Percentiles rank a stretch among this genome's conserved stretches.
Evolutionary conservation across 345 rosid genomes (phyloP).

Genomic region (Gossypium raimondii): DNA sequence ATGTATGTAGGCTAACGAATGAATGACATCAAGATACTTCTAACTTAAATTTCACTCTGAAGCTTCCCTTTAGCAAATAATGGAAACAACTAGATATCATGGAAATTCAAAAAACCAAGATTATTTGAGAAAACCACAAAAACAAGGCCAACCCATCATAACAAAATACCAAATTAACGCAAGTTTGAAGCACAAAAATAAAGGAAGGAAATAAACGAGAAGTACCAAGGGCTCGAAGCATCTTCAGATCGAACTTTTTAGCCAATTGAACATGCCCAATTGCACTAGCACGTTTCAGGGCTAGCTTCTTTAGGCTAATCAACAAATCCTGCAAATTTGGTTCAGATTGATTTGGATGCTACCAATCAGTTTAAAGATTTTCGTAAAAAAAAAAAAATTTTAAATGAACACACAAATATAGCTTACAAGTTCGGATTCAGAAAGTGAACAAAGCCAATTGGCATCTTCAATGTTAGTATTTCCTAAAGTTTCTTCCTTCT

Average conservation of each 20-base stretch:
- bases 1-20: not conserved
- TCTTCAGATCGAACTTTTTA: conserved; percentile 51
- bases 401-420: not conserved
- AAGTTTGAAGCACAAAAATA: not conserved
- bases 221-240: conserved; percentile 66
- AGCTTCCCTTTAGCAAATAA: not conserved
- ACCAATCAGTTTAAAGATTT: not conserved
- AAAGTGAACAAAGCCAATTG: conserved; percentile 62
- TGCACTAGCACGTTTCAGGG: conserved; percentile 44
- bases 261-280: conserved; percentile 53
- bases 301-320: conserved; percentile 58
- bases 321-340: conserved; percentile 54
- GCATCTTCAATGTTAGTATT: conserved; percentile 46
- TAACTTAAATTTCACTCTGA: not conserved
- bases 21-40: not conserved
- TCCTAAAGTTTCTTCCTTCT: conserved; percentile 32
- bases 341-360: not conserved
- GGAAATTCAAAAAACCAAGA: not conserved
- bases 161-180: not conserved
- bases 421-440: conserved; percentile 67
- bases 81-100: not conserved
- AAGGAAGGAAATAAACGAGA: not conserved
- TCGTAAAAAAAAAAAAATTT: not conserved
- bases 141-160: conserved; percentile 1
- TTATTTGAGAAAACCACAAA: not conserved